A percentile compares a stretch with the other conserved stretches of the same genome.
These are phyloP conservation scores for Panicum miliaceum DNA, from an alignment of 176 grass and related monocot species.

Conservation along the genomic window DNA sequence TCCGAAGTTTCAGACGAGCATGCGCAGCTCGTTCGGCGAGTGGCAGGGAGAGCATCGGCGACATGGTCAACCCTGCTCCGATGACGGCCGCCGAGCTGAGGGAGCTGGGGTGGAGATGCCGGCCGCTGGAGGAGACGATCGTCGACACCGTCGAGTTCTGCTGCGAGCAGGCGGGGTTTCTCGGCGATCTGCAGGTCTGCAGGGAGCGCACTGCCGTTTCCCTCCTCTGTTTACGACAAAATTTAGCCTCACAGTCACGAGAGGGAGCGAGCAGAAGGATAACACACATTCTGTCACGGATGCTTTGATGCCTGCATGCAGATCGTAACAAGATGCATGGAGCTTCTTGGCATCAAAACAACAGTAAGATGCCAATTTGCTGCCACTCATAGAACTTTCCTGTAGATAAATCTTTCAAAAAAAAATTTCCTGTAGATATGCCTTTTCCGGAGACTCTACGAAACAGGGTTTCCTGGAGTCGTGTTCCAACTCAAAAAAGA, in stretches of 20 bases:
- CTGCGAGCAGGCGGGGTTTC: conserved; percentile 40
- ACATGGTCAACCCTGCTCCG: conserved; percentile 6
- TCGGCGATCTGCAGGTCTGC: neutral
- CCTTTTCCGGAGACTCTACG: neutral
- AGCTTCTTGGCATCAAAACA: neutral
- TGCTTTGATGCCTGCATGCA: neutral
- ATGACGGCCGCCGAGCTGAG: conserved; percentile 46
- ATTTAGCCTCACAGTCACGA: conserved; percentile 41
- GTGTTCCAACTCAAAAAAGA: neutral
- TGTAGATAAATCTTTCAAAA: too few relatives aligned
- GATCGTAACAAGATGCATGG: too few relatives aligned
- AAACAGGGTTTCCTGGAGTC: neutral
- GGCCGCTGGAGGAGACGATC: conserved; percentile 51
- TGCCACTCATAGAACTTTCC: too few relatives aligned
- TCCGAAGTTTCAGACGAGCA: neutral
- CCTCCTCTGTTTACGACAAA: conserved; percentile 23
- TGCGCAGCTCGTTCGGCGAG: neutral
- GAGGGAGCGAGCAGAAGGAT: neutral
- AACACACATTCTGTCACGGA: neutral
- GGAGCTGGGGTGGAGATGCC: conserved; percentile 55
- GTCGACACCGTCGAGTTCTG: conserved; percentile 37
- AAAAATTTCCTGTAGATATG: neutral
- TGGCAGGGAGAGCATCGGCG: conserved; percentile 41
- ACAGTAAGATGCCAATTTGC: neutral
- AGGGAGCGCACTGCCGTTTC: conserved; percentile 7